Conservation (phyloP, 768 basidiomycete genomes). For the Gymnopilus dilepis region DNA sequence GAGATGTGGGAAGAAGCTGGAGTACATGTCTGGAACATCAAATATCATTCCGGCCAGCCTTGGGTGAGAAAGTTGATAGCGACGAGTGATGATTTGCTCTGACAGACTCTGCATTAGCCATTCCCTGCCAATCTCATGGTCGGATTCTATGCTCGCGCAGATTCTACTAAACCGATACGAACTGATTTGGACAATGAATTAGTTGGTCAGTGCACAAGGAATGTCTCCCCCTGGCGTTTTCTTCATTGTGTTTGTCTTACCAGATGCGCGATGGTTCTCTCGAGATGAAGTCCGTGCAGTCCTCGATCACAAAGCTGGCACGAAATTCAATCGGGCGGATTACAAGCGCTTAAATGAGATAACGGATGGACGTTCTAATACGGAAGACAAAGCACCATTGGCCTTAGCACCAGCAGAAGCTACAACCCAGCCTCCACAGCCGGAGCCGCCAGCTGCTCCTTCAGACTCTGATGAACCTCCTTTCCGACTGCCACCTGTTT, state of each 20-base stretch:
- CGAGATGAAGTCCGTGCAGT: slow-evolving; percentile 72
- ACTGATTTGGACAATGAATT: slow-evolving; percentile 94
- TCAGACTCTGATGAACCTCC: slow-evolving; percentile 51
- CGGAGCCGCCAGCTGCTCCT: slow-evolving; percentile 21
- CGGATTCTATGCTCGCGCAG: slow-evolving; percentile 84
- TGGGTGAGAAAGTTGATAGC: slow-evolving; percentile 60
- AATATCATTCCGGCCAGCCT: slow-evolving; percentile 86
- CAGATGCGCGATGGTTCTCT: slow-evolving; percentile 93
- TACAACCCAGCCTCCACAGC: slow-evolving; percentile 8
- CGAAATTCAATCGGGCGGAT: slow-evolving; percentile 51
- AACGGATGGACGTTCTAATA: slow-evolving; percentile 39
- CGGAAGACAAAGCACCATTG: slow-evolving; percentile 24
- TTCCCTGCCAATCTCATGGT: slow-evolving; percentile 92
- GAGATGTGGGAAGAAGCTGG: slow-evolving; percentile 98
- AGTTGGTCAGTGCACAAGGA: slow-evolving; percentile 60
- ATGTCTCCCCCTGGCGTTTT: background rate
- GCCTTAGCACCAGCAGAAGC: slow-evolving; percentile 24
- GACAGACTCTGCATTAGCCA: slow-evolving; percentile 55
- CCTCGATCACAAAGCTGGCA: slow-evolving; percentile 60
- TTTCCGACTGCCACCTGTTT: slow-evolving; percentile 76
- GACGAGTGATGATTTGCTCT: background rate
- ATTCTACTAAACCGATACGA: slow-evolving; percentile 74
- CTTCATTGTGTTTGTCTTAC: slow-evolving; percentile 5
- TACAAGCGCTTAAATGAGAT: slow-evolving; percentile 52
- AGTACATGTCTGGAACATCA: slow-evolving; percentile 80